These are phyloP conservation scores for Cetraspora pellucida DNA, from an alignment of 192 early-diverging fungal genomes.

Conservation along the genomic window DNA sequence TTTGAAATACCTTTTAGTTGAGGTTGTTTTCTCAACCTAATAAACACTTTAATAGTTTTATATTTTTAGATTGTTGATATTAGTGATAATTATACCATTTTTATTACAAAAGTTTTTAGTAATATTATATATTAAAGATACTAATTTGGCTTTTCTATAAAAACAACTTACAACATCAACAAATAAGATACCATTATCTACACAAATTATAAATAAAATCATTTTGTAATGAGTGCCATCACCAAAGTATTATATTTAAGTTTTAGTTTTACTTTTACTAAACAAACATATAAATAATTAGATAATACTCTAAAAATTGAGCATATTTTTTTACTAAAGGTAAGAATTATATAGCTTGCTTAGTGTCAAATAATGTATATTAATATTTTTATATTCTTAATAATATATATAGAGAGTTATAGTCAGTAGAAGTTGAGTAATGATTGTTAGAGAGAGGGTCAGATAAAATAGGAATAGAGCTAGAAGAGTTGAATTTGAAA, in stretches of 20 bases:
- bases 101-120: not conserved
- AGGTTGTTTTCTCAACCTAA: not conserved
- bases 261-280: not conserved
- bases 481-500: too few species aligned
- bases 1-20: not conserved
- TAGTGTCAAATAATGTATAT: too few species aligned
- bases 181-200: not conserved
- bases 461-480: too few species aligned
- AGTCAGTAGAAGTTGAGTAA: too few species aligned
- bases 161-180: not conserved
- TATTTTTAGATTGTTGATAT: not conserved
- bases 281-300: not conserved
- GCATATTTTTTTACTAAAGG: not conserved
- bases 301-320: not conserved
- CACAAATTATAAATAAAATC: not conserved
- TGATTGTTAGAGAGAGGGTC: too few species aligned
- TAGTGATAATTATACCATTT: not conserved
- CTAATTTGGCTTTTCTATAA: too few species aligned
- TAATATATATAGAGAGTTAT: too few species aligned
- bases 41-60: not conserved
- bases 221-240: not conserved
- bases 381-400: too few species aligned
- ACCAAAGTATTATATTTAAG: not conserved
- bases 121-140: not conserved
- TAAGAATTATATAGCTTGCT: too few species aligned